These are phyloP conservation scores for Castanospermum australe DNA, from an alignment of 306 rosid species.

Conservation along the genomic window DNA sequence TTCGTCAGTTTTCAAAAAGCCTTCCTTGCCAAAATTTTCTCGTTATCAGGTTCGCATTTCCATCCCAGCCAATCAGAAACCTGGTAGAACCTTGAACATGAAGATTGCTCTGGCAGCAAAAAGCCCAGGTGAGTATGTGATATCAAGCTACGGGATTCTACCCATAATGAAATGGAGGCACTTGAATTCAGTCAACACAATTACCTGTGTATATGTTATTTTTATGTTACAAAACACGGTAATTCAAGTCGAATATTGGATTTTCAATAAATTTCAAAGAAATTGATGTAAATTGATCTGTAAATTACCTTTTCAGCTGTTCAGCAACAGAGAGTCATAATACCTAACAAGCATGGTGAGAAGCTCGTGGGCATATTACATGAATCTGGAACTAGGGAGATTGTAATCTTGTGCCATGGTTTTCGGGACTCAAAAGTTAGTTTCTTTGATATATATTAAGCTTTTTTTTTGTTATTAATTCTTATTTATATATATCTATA, in stretches of 20 bases:
- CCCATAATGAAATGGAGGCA: neutral
- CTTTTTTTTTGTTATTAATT: neutral
- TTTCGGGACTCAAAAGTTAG: slow-evolving; percentile 66
- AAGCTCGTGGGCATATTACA: slow-evolving; percentile 74
- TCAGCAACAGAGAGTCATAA: slow-evolving; percentile 47
- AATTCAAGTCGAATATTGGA: neutral
- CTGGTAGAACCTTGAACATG: neutral
- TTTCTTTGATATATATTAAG: neutral
- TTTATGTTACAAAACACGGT: neutral
- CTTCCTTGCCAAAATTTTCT: neutral
- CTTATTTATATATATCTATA: neutral
- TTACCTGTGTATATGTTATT: neutral
- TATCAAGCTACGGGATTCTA: neutral
- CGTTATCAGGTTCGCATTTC: slow-evolving; percentile 33
- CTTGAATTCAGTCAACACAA: too few species aligned
- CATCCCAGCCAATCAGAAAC: neutral
- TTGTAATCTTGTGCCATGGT: slow-evolving; percentile 82
- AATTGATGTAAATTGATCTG: neutral
- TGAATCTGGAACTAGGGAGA: slow-evolving; percentile 64
- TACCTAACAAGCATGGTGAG: slow-evolving; percentile 69
- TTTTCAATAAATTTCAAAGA: neutral
- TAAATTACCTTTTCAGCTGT: slow-evolving; percentile 36
- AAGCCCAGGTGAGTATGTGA: slow-evolving; percentile 33
- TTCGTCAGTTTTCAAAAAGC: slow-evolving; percentile 5
- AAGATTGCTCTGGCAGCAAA: slow-evolving; percentile 31